Base-by-base conservation (phyloP, 352 stramenopile genomes). In the Aphanomyces euteiches region DNA sequence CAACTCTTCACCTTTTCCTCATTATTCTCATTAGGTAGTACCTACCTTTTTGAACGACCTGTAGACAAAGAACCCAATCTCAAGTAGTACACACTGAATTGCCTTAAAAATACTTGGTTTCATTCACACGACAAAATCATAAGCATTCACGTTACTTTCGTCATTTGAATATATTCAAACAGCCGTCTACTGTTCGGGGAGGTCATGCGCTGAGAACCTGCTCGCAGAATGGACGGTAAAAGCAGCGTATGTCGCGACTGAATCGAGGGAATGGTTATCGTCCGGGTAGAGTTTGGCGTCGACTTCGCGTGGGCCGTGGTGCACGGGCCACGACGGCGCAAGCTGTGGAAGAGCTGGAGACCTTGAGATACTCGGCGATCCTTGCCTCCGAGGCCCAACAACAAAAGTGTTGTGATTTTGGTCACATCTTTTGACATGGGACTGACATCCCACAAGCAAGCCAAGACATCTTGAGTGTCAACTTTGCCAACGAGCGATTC, bases 301-400 rank as follows among this genome's bases (percentile, higher is more conserved):
- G 17, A 80, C 90, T 47, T 78, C 72, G 10, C 88, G 2, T 28
- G 0, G 76, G 17, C n/a, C n/a, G n/a, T n/a, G n/a, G n/a, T n/a
- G n/a, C n/a, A n/a, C n/a, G n/a, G n/a, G n/a, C 80, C 79, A 38
- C 84, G 77, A 28, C 73, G 77, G 7, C 73, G 38, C 58, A 99
- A 81, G 40, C 88, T 83, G 69, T 97, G 88, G 74, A 93, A 97
- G 61, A 92, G 97, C 75, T 98, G 93, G 34, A 98, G 75, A 4
- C 93, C 94, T 78, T 98, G 93, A 0, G 77, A 96, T 54, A 98
- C 94, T 56, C 95, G 85, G 28, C 85, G 83, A 69, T 99, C 96
- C 69, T 94, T 92, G 63, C 84, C 86, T 3, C 95, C 96, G 5
- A 98, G 77, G 58, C 89, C 94, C 50, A 98, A 87, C 1, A 98